phyloP scores from a whole-genome alignment of 139 green algal species.

The Chlorella sorokiniana region DNA sequence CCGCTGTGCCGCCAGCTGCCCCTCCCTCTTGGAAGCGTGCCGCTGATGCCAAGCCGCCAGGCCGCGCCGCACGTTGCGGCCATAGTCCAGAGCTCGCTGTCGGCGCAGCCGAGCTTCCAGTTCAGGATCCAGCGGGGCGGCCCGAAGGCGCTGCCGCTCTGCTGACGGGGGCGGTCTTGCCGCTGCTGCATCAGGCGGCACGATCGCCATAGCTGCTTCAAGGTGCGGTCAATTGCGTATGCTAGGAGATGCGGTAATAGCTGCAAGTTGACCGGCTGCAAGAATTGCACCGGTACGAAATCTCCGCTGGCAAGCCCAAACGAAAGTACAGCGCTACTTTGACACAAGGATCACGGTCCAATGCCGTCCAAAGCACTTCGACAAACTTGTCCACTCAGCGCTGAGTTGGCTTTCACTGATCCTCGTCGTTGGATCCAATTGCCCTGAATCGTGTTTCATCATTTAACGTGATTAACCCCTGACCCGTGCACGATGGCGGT shows the following conservation, averaged over 20 bases:
- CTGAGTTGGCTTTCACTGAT: no score
- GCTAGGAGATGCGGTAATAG: no score
- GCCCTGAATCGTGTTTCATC: no score
- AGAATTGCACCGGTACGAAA: no score
- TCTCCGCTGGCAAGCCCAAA: no score
- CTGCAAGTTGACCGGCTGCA: no score
- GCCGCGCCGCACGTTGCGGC: not conserved
- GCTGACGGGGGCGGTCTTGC: not conserved
- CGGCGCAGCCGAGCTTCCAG: slow-evolving; percentile 15
- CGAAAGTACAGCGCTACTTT: not conserved
- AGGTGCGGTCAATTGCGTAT: not conserved
- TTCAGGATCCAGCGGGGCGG: not conserved
- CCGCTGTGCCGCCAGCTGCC: not conserved
- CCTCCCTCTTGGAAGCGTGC: not conserved
- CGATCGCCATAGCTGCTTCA: not conserved
- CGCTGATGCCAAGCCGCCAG: not conserved
- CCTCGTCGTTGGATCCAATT: no score
- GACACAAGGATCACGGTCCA: not conserved
- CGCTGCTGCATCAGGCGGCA: not conserved
- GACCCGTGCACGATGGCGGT: not conserved
- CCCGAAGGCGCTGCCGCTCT: not conserved
- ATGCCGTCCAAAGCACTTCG: not conserved
- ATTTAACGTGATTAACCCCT: no score
- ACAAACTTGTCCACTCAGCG: not conserved
- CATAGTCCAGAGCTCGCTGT: slow-evolving; percentile 15